Conservation (phyloP, 1,284 basidiomycete genomes). For the Irpex sp. region DNA sequence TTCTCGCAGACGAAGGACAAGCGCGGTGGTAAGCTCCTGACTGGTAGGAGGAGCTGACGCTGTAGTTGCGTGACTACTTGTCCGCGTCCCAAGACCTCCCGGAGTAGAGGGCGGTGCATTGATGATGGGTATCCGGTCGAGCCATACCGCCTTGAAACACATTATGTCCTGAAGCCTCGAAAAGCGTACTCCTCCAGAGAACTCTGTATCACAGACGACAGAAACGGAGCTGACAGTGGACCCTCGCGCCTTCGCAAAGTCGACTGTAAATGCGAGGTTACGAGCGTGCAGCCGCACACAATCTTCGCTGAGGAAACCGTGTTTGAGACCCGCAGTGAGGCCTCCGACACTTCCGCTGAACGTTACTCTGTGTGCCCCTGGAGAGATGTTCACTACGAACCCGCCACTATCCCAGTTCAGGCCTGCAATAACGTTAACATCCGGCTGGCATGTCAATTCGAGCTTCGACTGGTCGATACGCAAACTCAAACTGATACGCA, state of each 20-base stretch:
- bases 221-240: slow-evolving; percentile 56
- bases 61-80: slow-evolving; percentile 4
- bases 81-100: slow-evolving; percentile 2
- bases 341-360: slow-evolving; percentile 80
- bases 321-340: slow-evolving; percentile 73
- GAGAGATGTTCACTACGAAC: slow-evolving; percentile 74
- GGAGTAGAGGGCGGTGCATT: slow-evolving; percentile 29
- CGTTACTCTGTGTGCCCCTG: slow-evolving; percentile 64
- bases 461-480: slow-evolving; percentile 87
- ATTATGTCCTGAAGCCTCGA: slow-evolving; percentile 82
- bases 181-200: slow-evolving; percentile 70
- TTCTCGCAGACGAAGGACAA: slow-evolving; percentile 68
- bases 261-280: slow-evolving; percentile 71
- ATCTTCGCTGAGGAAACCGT: slow-evolving; percentile 78
- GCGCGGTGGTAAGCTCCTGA: slow-evolving; percentile 51
- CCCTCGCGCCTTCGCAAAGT: slow-evolving; percentile 49
- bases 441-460: slow-evolving; percentile 81
- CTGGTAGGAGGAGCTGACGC: slow-evolving; percentile 24
- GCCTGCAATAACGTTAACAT: slow-evolving; percentile 84
- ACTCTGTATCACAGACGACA: slow-evolving; percentile 71
- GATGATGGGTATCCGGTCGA: slow-evolving; percentile 78
- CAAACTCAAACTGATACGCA: slow-evolving; percentile 79
- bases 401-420: slow-evolving; percentile 91
- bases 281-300: slow-evolving; percentile 72
- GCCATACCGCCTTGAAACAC: slow-evolving; percentile 88